Conservation (phyloP, 129 eudicot genomes). For the Saussurea involucrata region DNA sequence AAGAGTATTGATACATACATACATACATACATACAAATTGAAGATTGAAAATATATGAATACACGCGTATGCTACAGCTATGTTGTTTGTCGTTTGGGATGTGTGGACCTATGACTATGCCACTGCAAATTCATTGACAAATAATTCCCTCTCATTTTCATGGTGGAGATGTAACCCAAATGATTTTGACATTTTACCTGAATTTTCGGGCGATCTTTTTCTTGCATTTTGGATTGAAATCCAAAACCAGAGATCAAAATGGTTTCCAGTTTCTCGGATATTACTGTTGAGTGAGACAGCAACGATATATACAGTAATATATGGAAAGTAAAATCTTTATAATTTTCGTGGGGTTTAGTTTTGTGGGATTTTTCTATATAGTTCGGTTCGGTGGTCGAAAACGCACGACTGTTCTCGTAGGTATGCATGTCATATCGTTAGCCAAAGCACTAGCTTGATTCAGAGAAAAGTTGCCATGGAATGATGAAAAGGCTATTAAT, state of each 20-base stretch:
- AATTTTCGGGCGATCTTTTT: constrained; percentile 18
- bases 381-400: too few species aligned
- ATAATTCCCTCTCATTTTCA: constrained; percentile 13
- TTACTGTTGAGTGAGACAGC: background rate
- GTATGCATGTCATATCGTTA: too few species aligned
- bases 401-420: too few species aligned
- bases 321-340: too few species aligned
- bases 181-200: constrained; percentile 29
- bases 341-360: too few species aligned
- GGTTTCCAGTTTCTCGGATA: background rate
- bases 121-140: constrained; percentile 14
- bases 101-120: constrained; percentile 32
- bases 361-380: too few species aligned
- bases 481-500: too few species aligned
- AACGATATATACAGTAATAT: too few species aligned
- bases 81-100: constrained; percentile 27
- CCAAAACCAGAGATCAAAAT: background rate
- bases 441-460: too few species aligned
- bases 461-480: too few species aligned
- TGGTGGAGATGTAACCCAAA: constrained; percentile 16
- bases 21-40: background rate
- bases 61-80: constrained; percentile 13
- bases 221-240: background rate
- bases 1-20: background rate
- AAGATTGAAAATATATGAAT: background rate